Percentiles rank a stretch among this genome's conserved stretches.
These are phyloP conservation scores for Phytopythium mirpurense DNA, from an alignment of 352 stramenopile species.

Conservation along the genomic window DNA sequence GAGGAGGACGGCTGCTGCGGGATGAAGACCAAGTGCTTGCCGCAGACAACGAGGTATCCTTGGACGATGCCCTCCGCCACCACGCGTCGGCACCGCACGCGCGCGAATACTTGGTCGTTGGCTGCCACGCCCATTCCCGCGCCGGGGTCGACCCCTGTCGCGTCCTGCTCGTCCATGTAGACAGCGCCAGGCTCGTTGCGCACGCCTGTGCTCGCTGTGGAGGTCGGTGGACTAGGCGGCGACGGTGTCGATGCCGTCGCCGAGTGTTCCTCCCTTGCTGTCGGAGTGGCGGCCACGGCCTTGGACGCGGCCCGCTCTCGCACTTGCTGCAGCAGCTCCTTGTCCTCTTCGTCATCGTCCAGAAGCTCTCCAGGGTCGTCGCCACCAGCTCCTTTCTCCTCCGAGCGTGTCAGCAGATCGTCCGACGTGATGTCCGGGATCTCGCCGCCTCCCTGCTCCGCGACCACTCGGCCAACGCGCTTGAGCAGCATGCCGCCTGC, in stretches of 20 bases:
- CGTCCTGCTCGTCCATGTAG: slow-evolving; percentile 18
- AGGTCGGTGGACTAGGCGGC: background rate
- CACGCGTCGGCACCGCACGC: slow-evolving; percentile 62
- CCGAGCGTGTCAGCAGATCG: slow-evolving; percentile 17
- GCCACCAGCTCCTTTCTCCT: slow-evolving; percentile 13
- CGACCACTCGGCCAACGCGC: slow-evolving; percentile 64
- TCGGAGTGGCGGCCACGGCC: slow-evolving; percentile 1
- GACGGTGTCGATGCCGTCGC: background rate
- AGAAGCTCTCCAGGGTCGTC: slow-evolving; percentile 16
- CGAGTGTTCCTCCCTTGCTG: background rate
- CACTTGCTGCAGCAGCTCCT: slow-evolving; percentile 7
- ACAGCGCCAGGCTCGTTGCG: slow-evolving; percentile 1
- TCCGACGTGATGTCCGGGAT: slow-evolving; percentile 78
- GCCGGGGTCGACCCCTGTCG: slow-evolving; percentile 64
- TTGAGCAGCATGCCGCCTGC: slow-evolving; percentile 48
- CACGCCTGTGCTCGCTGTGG: slow-evolving; percentile 4
- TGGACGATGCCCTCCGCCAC: slow-evolving; percentile 68
- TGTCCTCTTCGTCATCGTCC: slow-evolving; percentile 8
- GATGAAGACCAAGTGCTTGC: slow-evolving; percentile 65
- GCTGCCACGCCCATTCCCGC: slow-evolving; percentile 31
- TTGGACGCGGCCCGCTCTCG: slow-evolving; percentile 6
- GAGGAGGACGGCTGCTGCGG: slow-evolving; percentile 19
- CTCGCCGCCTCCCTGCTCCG: slow-evolving; percentile 64
- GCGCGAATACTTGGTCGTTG: slow-evolving; percentile 61
- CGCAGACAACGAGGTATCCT: slow-evolving; percentile 57